Percentiles rank a stretch among this genome's conserved stretches.
phyloP scores from a whole-genome alignment of 805 yeast genomes.

The Kurtzmaniella cleridarum region DNA sequence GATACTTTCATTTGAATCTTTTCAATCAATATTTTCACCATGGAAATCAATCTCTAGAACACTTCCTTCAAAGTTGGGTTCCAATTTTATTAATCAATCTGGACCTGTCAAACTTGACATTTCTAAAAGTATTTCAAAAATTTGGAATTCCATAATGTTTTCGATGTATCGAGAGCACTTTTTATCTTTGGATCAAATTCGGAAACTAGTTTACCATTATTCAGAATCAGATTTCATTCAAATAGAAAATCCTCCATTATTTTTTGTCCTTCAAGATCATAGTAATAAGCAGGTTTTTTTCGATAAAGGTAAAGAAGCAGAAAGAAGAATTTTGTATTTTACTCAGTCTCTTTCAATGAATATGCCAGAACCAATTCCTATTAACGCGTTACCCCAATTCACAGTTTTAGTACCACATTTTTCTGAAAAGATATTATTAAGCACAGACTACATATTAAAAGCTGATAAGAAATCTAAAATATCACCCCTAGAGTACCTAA shows the following conservation, averaged over 20 bases:
- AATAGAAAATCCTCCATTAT: conserved; percentile 29
- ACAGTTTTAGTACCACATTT: conserved; percentile 51
- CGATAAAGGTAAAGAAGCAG: conserved; percentile 44
- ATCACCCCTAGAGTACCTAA: conserved; percentile 73
- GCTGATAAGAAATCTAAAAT: conserved; percentile 42
- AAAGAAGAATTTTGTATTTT: conserved; percentile 47
- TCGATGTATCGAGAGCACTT: conserved; percentile 34
- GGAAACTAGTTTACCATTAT: conserved; percentile 21
- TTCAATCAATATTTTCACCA: conserved; percentile 32
- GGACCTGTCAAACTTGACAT: conserved; percentile 7
- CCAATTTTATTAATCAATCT: conserved; percentile 17
- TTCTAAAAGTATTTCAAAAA: conserved; percentile 14
- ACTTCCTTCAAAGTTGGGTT: conserved; percentile 29
- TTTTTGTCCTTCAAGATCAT: conserved; percentile 47
- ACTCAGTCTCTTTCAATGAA: conserved; percentile 48
- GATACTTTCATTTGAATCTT: conserved; percentile 24
- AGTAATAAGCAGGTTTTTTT: conserved; percentile 35
- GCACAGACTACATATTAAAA: conserved; percentile 41
- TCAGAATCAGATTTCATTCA: conserved; percentile 20
- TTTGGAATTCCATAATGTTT: conserved; percentile 25
- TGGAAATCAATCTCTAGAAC: conserved; percentile 32
- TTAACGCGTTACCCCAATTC: conserved; percentile 44
- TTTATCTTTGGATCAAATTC: conserved; percentile 38
- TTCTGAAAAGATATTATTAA: conserved; percentile 43
- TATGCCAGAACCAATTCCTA: conserved; percentile 44